Percentiles rank a stretch among this genome's conserved stretches.
Conservation (phyloP, 169 alveolate genomes). For the Plasmodium gaboni region DNA sequence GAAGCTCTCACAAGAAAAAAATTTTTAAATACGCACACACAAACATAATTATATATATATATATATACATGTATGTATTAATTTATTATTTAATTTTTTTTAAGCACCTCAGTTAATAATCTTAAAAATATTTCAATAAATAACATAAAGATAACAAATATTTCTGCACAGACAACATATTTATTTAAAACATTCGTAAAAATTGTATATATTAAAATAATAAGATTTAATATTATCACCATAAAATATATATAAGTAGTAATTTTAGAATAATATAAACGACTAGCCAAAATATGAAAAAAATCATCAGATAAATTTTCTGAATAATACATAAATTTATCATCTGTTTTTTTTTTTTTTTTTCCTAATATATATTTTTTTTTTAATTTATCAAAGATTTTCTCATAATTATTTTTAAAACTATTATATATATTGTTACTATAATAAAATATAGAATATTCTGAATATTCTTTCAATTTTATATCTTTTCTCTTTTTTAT, state of each 20-base stretch:
- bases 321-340: constrained; percentile 11
- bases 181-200: constrained; percentile 22
- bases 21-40: background rate
- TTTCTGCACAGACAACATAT: constrained; percentile 47
- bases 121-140: constrained; percentile 39
- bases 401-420: constrained; percentile 2
- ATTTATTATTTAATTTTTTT: background rate
- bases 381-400: background rate
- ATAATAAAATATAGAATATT: background rate
- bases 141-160: constrained; percentile 50
- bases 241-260: constrained; percentile 39
- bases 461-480: background rate
- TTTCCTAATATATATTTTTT: background rate
- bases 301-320: constrained; percentile 14
- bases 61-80: background rate
- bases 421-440: background rate
- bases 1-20: background rate
- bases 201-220: constrained; percentile 17
- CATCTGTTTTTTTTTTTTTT: constrained; percentile 11
- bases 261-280: constrained; percentile 58
- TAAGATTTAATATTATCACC: constrained; percentile 37
- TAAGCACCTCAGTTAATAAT: constrained; percentile 41
- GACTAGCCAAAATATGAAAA: constrained; percentile 41
- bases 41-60: constrained; percentile 2
- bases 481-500: background rate